Evolutionary conservation across 768 basidiomycete species (phyloP), one percentile per base, ranked within the genome.

Genomic region (Mycena chlorophos): DNA sequence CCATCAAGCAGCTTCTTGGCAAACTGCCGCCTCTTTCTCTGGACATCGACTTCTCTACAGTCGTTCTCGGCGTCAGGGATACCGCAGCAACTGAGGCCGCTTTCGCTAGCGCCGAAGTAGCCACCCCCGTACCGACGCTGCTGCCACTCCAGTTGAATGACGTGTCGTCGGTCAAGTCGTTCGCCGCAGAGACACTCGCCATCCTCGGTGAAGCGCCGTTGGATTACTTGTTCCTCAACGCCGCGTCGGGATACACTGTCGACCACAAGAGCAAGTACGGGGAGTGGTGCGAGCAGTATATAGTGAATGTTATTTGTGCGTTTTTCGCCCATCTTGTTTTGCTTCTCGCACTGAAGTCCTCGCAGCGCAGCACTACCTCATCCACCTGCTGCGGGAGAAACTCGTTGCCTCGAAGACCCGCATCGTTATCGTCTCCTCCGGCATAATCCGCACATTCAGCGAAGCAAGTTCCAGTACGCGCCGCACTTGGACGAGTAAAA

Each of bases 321-420:
- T 50, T 5, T 27, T 26, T 17, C 17, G 25, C 8, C n/a, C 17
- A 19, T 6, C 38, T 6, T 23, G 20, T 20, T n/a, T 6, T 20
- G 22, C 27, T n/a, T n/a, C n/a, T 5, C 14, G 22, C 12, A 17
- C 29, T 19, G 38, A 43, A 39, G 6, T 4, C 17, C 17, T 8
- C n/a, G n/a, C 25, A 57, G 51, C 60, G 22, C 55, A 61, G 14
- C 60, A 61, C 49, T 61, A 61, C 31, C 55, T 61, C 29, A 19
- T 51, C 19, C 60, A 61, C 42, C 37, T 61, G 2, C 43, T 61
- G 12, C 60, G 55, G 19, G 51, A 26, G 17, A 61, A 61, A 22
- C 45, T 61, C 22, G 43, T 54, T n/a, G 31, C 40, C 4, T 56
- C 60, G 13, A 17, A 22, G 13, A 16, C 60, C 14, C 60, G 60